Conservation (phyloP, 805 yeast species). For the Tetrapisispora namnaoensis region DNA sequence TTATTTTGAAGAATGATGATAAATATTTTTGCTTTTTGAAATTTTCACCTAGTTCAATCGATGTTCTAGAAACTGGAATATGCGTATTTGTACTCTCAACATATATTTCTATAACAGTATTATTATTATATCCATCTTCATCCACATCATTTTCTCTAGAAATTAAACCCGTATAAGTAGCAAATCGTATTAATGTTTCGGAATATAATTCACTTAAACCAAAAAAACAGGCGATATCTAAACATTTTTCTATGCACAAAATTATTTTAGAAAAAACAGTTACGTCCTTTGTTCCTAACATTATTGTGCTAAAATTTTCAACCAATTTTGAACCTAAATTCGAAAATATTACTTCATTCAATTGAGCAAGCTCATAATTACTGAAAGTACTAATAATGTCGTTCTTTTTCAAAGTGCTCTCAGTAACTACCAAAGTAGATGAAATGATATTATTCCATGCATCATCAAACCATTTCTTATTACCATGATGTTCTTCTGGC, state of each 20-base stretch:
- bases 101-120: slow-evolving; percentile 34
- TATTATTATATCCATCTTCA: slow-evolving; percentile 18
- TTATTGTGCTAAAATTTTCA: slow-evolving; percentile 63
- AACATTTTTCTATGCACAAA: slow-evolving; percentile 78
- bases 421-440: slow-evolving; percentile 29
- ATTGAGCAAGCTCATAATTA: slow-evolving; percentile 35
- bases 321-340: slow-evolving; percentile 54
- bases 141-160: slow-evolving; percentile 12
- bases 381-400: slow-evolving; percentile 14
- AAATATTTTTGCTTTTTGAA: slow-evolving; percentile 87
- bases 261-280: slow-evolving; percentile 78
- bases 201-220: slow-evolving; percentile 49
- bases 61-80: slow-evolving; percentile 68
- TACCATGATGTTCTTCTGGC: slow-evolving; percentile 96
- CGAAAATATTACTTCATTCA: slow-evolving; percentile 64
- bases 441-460: slow-evolving; percentile 63
- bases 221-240: slow-evolving; percentile 62
- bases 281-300: slow-evolving; percentile 83
- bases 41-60: slow-evolving; percentile 80
- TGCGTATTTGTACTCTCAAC: slow-evolving; percentile 44
- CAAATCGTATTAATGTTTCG: slow-evolving; percentile 43
- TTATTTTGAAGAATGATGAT: slow-evolving; percentile 72
- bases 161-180: slow-evolving; percentile 59
- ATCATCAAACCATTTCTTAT: slow-evolving; percentile 86
- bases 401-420: slow-evolving; percentile 5